phyloP scores from a whole-genome alignment of 176 grass and related monocot species.

The Poa annua region DNA sequence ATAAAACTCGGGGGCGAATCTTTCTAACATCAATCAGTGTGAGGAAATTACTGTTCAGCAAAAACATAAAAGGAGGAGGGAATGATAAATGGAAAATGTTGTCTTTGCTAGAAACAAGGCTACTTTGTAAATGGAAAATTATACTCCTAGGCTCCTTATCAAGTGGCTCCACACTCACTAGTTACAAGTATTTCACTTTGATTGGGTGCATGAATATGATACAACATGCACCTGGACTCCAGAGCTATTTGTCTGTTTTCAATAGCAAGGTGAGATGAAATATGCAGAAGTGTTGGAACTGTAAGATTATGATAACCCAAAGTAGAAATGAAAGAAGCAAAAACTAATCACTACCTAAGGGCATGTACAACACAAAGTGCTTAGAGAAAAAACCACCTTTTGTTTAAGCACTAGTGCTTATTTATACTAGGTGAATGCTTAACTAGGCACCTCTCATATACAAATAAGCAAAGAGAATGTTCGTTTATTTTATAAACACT shows the following conservation, averaged over 20 bases:
- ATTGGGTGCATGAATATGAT: conserved; percentile 12
- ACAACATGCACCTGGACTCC: background rate
- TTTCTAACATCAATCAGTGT: background rate
- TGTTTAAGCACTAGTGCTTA: too few relatives aligned
- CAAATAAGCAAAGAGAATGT: too few relatives aligned
- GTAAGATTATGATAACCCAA: background rate
- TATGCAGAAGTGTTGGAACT: background rate
- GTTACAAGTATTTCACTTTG: background rate
- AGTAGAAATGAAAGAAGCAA: too few relatives aligned
- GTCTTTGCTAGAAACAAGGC: background rate
- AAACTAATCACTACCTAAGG: background rate
- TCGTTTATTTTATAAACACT: too few relatives aligned
- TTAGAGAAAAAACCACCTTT: too few relatives aligned
- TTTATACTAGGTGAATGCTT: too few relatives aligned
- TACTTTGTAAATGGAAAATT: background rate
- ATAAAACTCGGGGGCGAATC: background rate
- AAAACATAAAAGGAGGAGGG: background rate
- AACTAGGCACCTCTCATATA: too few relatives aligned
- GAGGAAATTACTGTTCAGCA: background rate
- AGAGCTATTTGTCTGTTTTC: background rate
- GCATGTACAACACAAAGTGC: too few relatives aligned
- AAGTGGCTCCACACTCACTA: background rate
- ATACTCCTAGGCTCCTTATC: background rate
- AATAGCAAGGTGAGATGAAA: background rate
- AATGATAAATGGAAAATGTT: background rate